Evolutionary conservation across 129 eudicot genomes (phyloP), one percentile per base, ranked within the genome.

Genomic region (Chrysanthemum makinoi): DNA sequence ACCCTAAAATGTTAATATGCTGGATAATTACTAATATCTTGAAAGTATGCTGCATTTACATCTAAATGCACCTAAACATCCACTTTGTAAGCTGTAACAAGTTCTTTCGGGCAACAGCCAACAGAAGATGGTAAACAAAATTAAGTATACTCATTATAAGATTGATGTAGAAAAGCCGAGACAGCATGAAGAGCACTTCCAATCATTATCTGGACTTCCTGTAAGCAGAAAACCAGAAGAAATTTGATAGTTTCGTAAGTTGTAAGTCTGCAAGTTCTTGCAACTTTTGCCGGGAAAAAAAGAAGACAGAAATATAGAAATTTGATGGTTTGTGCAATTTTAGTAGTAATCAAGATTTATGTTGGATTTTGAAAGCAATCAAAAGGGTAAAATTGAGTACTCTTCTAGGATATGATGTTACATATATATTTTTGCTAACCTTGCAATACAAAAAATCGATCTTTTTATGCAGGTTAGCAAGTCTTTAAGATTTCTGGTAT

Each of bases 31-130:
- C 80, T 64, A 13, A 11, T 8, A 30, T 8, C 54, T 62, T 19
- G 58, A 77, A 10, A 62, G 62, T 33, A 61, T 61, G 62, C 71
- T 53, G 28, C 62, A 48, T 53, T 78, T 78, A 64, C 62, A 77
- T 77, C 77, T 56, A 43, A 78, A 70, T 78, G 55, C 62, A 71
- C 71, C 77, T 56, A 43, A 78, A 77, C 43, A 70, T 52, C 39
- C 72, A 24, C 72, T 30, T 77, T 35, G 44, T 35, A 35, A 35
- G 44, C 44, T 77, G 67, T 64, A 77, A 52, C 43, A 30, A 63
- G 28, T 78, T 63, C 24, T 12, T 44, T 77, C 35, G 22, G 35
- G 18, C 57, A 75, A 13, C 54, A 63, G 24, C 28, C 35, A 54
- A 65, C 10, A 65, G 60, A 62, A 66, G 24, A 75, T 55, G 48